Conservation (phyloP, 495 filamentous ascomycete species). For the Penicillium bovifimosum region DNA sequence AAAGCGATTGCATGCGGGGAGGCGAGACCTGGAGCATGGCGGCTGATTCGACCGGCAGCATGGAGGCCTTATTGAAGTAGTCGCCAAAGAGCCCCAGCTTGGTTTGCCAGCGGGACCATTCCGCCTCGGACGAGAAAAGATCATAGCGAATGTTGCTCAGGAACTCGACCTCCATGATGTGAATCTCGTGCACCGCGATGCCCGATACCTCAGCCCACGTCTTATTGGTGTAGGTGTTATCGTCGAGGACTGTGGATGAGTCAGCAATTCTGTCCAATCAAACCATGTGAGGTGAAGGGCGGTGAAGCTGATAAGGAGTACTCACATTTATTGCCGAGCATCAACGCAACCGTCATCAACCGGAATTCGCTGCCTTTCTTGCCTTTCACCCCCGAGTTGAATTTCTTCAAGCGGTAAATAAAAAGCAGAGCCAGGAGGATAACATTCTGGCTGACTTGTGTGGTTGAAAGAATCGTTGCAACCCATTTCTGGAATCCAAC, state of each 20-base stretch:
- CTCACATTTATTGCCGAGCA: conserved; percentile 97
- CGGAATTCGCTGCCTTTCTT: conserved; percentile 92
- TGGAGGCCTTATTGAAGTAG: conserved; percentile 66
- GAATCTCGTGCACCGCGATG: conserved; percentile 90
- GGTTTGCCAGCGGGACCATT: conserved; percentile 84
- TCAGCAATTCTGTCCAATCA: conserved; percentile 21
- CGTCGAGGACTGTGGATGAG: conserved; percentile 68
- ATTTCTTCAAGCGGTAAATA: conserved; percentile 86
- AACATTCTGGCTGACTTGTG: conserved; percentile 95
- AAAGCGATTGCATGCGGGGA: conserved; percentile 27
- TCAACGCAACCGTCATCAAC: conserved; percentile 91
- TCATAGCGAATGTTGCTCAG: conserved; percentile 97
- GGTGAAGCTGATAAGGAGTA: conserved; percentile 24
- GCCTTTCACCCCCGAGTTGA: conserved; percentile 80
- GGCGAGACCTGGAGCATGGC: conserved; percentile 31
- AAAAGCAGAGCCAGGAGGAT: conserved; percentile 87
- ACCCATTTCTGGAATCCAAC: conserved; percentile 91
- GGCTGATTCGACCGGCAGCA: conserved; percentile 26
- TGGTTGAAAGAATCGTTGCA: conserved; percentile 80
- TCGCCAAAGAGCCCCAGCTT: conserved; percentile 72
- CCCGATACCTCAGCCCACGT: conserved; percentile 98
- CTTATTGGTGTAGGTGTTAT: conserved; percentile 99
- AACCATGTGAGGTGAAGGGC: background rate
- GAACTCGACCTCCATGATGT: conserved; percentile 99
- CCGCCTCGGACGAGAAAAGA: conserved; percentile 69